A percentile compares a stretch with the other conserved stretches of the same genome.
These are phyloP conservation scores for Kodamaea sagamina DNA, from an alignment of 805 yeast species.

Conservation along the genomic window DNA sequence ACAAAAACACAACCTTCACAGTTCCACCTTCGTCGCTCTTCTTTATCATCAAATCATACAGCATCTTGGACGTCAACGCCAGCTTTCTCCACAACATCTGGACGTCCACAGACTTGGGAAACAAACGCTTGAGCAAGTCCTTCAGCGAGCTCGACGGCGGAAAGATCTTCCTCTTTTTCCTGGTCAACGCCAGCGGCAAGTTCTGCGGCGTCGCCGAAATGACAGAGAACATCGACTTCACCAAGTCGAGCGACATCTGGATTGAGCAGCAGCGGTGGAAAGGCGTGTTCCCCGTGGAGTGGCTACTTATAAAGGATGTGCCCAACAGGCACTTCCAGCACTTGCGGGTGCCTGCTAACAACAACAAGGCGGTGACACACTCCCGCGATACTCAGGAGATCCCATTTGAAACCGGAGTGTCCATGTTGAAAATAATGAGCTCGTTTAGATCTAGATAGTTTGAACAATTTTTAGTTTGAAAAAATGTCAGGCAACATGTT, in stretches of 20 bases:
- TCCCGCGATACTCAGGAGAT: slow-evolving; percentile 65
- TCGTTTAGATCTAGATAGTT: slow-evolving; percentile 17
- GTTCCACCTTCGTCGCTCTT: slow-evolving; percentile 29
- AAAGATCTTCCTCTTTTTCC: slow-evolving; percentile 52
- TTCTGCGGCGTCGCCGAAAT: slow-evolving; percentile 63
- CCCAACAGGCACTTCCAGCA: slow-evolving; percentile 50
- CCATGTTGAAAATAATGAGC: slow-evolving; percentile 49
- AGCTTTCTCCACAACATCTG: slow-evolving; percentile 53
- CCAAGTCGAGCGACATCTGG: slow-evolving; percentile 48
- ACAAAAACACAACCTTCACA: slow-evolving; percentile 18
- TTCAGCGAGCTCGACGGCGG: slow-evolving; percentile 28
- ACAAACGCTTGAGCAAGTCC: slow-evolving; percentile 51
- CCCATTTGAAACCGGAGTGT: slow-evolving; percentile 48
- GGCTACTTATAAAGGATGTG: slow-evolving; percentile 54
- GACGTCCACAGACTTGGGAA: slow-evolving; percentile 62
- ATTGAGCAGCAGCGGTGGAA: slow-evolving; percentile 49
- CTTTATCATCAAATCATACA: slow-evolving; percentile 59
- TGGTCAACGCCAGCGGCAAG: slow-evolving; percentile 58
- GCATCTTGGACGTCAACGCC: slow-evolving; percentile 48
- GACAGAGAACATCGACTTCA: slow-evolving; percentile 39
- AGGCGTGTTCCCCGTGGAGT: slow-evolving; percentile 53
- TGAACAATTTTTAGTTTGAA: not conserved
- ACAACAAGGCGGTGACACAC: slow-evolving; percentile 52
- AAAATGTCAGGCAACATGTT: slow-evolving; percentile 1
- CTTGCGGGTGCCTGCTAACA: slow-evolving; percentile 47